Base-by-base conservation (phyloP, 202 grass and related monocot genomes). In the Bolboschoenoplectus hybrid region DNA sequence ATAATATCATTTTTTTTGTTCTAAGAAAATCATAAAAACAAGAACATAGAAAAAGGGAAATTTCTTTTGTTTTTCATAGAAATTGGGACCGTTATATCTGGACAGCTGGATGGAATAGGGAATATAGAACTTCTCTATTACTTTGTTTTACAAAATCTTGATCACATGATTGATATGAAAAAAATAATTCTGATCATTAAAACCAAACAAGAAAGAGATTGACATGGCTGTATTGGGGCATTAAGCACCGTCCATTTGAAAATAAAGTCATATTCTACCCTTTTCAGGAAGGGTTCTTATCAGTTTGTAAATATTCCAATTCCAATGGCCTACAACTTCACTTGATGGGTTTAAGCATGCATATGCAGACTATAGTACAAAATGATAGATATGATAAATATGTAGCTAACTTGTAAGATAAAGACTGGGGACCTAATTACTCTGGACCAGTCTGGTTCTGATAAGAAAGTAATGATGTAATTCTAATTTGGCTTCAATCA, bases 401-500 rank as follows among this genome's bases (percentile, higher is more conserved):
- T 70, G 63, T 84, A 84, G 34, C 63, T 84, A 84, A 69, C 81
- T 52, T 70, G 81, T 10, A 70, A 68, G 81, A 84, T 70, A 52
- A 52, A 16, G 81, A 70, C 63, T 49, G 14, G 49, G 17, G 58
- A 82, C 80, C 80, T 46, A 82, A 82, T 64, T 62, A 47, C 41
- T 34, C 34, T 34, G 80, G 80, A 82, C 80, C 43, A 61, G 50
- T 82, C 58, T 65, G 55, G 80, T 14, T 64, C 55, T 82, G 58
- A 65, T 14, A 2, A 51, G 49, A 2, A 78, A 57, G 74, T 40
- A 57, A 38, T 79, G 74, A 60, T 41, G 13, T 40, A 53, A 53
- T 40, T 79, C 50, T 40, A 57, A 79, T 79, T 57, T 39, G 35
- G 16, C 14, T 40, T n/a, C 14, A 79, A n/a, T 79, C 9, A 12